Conservation (phyloP, 768 basidiomycete species). For the Tulasnella sp. region DNA sequence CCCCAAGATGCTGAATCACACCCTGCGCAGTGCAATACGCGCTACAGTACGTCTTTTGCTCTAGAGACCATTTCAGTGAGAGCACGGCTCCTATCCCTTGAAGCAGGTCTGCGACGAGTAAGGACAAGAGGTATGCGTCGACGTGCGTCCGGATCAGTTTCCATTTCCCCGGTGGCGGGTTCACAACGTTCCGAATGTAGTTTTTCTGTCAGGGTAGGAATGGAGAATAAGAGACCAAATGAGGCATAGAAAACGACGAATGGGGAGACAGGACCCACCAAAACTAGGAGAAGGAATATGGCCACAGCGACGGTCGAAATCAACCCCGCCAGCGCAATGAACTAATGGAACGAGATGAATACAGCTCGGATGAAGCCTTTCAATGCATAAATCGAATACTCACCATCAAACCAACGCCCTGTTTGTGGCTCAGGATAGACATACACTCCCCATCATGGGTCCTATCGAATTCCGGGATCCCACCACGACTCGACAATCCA, state of each 20-base stretch:
- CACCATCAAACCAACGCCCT: constrained; percentile 3
- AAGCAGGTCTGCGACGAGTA: constrained; percentile 9
- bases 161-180: constrained; percentile 16
- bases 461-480: not conserved
- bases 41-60: constrained; percentile 15
- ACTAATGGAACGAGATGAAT: not conserved
- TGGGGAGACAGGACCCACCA: not conserved
- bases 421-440: constrained; percentile 2
- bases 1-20: constrained; percentile 11
- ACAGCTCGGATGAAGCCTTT: not conserved
- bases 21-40: constrained; percentile 10
- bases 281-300: not conserved
- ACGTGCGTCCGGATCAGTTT: constrained; percentile 17
- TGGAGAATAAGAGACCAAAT: no score
- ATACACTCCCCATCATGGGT: constrained; percentile 7
- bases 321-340: constrained; percentile 15
- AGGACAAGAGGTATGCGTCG: constrained; percentile 13
- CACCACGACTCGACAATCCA: not conserved
- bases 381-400: not conserved
- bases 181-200: constrained; percentile 7
- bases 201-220: not conserved
- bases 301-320: constrained; percentile 15
- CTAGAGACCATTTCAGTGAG: constrained; percentile 1
- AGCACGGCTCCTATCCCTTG: constrained; percentile 4
- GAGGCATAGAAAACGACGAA: not conserved